Evolutionary conservation across 768 basidiomycete species (phyloP).

Genomic region (Suillus hirtellus): DNA sequence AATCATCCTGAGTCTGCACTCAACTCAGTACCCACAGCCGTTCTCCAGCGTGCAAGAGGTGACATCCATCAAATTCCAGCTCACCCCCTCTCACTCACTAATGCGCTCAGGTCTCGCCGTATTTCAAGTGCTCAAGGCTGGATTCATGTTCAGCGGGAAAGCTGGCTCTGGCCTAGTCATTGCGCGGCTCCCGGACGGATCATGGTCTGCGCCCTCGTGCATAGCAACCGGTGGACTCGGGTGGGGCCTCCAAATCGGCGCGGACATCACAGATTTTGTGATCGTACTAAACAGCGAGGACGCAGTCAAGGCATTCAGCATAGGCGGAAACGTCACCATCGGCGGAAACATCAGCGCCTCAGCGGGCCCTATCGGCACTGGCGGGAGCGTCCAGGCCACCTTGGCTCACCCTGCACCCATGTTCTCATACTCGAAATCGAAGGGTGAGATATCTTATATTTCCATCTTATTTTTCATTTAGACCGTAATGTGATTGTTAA

Average conservation of each 20-base stretch:
- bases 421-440: slow-evolving; percentile 96
- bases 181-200: slow-evolving; percentile 89
- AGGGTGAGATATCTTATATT: slow-evolving; percentile 53
- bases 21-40: slow-evolving; percentile 91
- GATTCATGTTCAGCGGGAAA: slow-evolving; percentile 94
- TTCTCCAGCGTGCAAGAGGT: slow-evolving; percentile 89
- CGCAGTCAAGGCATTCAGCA: slow-evolving; percentile 91
- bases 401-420: slow-evolving; percentile 94
- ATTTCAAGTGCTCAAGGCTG: slow-evolving; percentile 92
- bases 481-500: neutral
- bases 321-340: slow-evolving; percentile 95
- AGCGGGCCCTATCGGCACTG: slow-evolving; percentile 93
- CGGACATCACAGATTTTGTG: slow-evolving; percentile 94
- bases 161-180: slow-evolving; percentile 93
- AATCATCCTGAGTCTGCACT: slow-evolving; percentile 85
- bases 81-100: neutral
- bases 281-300: slow-evolving; percentile 97
- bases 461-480: neutral
- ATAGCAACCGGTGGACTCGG: slow-evolving; percentile 95
- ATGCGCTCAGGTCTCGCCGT: slow-evolving; percentile 75
- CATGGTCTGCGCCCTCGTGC: slow-evolving; percentile 96
- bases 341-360: slow-evolving; percentile 85
- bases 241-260: slow-evolving; percentile 95
- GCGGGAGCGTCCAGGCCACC: slow-evolving; percentile 83
- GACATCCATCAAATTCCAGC: slow-evolving; percentile 15